Evolutionary conservation across 306 rosid genomes (phyloP).

Genomic region (Cicer yamashitae): DNA sequence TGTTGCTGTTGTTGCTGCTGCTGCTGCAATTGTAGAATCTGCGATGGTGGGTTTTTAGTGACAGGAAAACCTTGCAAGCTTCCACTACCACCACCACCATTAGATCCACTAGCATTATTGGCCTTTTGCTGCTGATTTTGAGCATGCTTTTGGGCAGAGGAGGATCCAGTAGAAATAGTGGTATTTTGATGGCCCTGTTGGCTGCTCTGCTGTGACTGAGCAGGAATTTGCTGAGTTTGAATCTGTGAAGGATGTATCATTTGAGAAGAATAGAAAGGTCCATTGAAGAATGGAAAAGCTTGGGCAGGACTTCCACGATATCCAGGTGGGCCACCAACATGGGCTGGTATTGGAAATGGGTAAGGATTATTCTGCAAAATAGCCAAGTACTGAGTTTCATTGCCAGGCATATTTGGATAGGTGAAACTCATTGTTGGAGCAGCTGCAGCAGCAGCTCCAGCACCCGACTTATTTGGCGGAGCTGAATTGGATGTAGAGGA

Average conservation of each 20-base stretch:
- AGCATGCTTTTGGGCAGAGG: conserved; percentile 85
- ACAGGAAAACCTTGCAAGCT: conserved; percentile 84
- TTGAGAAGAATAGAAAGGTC: conserved; percentile 84
- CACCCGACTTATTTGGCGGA: conserved; percentile 48
- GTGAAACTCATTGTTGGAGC: conserved; percentile 87
- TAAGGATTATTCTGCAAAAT: conserved; percentile 89
- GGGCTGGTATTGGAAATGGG: conserved; percentile 84
- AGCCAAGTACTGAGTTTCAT: conserved; percentile 87
- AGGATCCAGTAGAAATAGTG: conserved; percentile 70
- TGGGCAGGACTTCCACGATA: conserved; percentile 86
- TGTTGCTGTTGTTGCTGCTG: conserved; percentile 58
- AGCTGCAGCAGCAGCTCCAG: conserved; percentile 51
- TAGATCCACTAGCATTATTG: conserved; percentile 57
- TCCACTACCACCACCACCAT: conserved; percentile 53
- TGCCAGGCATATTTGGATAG: conserved; percentile 77
- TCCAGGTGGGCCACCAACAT: conserved; percentile 83
- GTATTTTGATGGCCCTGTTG: conserved; percentile 80
- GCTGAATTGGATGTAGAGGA: conserved; percentile 54
- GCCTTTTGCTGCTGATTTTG: conserved; percentile 84
- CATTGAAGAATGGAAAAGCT: conserved; percentile 79
- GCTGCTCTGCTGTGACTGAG: conserved; percentile 68
- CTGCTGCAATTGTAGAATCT: conserved; percentile 56
- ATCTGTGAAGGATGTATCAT: conserved; percentile 91
- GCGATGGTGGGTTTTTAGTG: conserved; percentile 64
- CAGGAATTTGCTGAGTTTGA: conserved; percentile 67